Evolutionary conservation across 108 stramenopile genomes (phyloP), one percentile per base, ranked within the genome.

Genomic region (Epithemia pelagica): DNA sequence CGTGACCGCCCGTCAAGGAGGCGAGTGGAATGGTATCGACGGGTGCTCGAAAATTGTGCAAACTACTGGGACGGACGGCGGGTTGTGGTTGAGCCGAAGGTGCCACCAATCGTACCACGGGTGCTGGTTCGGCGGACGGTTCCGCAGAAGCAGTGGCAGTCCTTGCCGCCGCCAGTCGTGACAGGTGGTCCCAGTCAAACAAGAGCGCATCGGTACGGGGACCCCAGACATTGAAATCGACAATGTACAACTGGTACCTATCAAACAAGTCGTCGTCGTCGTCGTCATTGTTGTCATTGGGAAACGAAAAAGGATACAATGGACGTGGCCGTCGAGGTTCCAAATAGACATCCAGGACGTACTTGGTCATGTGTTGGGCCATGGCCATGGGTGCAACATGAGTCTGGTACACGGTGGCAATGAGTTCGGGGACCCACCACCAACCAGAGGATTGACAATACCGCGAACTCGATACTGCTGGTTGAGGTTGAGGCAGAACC

Each of bases 161-260:
- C 18, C 20, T 28, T 3, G 67, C 68, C 15, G 28, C 27, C 15
- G 78, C 78, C 72, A 91, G 63, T 5, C 64, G 60, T n/a, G 33
- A 28, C 46, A 93, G 66, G 62, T 96, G 92, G 2, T 69, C 52
- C 92, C 95, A 92, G 22, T 77, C 75, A 76, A 88, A 96, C 58
- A 96, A 63, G 20, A 92, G 74, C 1, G 86, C 52, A 72, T 92
- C 91, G 15, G 92, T 93, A 25, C 77, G 74, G 0, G 20, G 28
- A n/a, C 82, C 78, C 87, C 87, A 93, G 0, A 82, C 70, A 79
- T 94, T 94, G 71, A 96, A 93, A 79, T 96, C 95, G 19, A 96
- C 37, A 8, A 96, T 56, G 89, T 89, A 96, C 10, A 85, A 82
- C 2, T 84, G 76, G n/a, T n/a, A n/a, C n/a, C n/a, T n/a, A n/a